Evolutionary conservation across 2,329 filamentous ascomycete species (phyloP).

Genomic region (Graphilbum sp.): DNA sequence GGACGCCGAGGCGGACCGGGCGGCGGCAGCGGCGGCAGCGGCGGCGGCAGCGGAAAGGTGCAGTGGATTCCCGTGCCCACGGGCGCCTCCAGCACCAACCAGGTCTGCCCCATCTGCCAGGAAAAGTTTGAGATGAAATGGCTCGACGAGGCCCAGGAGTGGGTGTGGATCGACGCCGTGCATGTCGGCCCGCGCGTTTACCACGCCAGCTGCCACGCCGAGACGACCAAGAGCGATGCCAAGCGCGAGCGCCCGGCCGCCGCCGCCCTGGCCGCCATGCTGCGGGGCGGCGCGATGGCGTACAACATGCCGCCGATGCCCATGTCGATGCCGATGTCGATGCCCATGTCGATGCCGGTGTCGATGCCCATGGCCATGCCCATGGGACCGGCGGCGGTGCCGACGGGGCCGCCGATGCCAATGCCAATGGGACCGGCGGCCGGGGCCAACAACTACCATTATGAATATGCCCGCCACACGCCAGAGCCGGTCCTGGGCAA

Average conservation of each 20-base stretch:
- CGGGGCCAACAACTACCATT: background rate
- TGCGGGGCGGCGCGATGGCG: conserved; percentile 8
- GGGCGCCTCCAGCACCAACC: conserved; percentile 56
- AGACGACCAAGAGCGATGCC: conserved; percentile 52
- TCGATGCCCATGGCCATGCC: too few relatives aligned
- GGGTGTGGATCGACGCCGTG: conserved; percentile 87
- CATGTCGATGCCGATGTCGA: too few relatives aligned
- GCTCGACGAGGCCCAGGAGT: conserved; percentile 86
- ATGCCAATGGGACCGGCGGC: background rate
- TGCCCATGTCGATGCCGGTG: too few relatives aligned
- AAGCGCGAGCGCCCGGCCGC: conserved; percentile 12
- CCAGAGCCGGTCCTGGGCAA: conserved; percentile 8
- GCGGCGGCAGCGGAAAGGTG: conserved; percentile 30
- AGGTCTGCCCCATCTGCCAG: conserved; percentile 82
- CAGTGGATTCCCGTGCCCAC: conserved; percentile 75
- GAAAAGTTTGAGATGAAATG: conserved; percentile 88
- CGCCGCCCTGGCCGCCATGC: conserved; percentile 5
- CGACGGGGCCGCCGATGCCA: too few relatives aligned
- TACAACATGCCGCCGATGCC: background rate
- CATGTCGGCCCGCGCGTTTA: conserved; percentile 66
- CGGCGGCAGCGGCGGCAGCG: background rate
- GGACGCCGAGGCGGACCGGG: conserved; percentile 17
- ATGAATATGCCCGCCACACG: conserved; percentile 3
- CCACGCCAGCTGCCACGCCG: conserved; percentile 77
- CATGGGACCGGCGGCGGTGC: background rate